A percentile compares a stretch with the other conserved stretches of the same genome.
Evolutionary conservation across 441 rosid genomes (phyloP).

Genomic region (Pelargonium fulgidum): DNA sequence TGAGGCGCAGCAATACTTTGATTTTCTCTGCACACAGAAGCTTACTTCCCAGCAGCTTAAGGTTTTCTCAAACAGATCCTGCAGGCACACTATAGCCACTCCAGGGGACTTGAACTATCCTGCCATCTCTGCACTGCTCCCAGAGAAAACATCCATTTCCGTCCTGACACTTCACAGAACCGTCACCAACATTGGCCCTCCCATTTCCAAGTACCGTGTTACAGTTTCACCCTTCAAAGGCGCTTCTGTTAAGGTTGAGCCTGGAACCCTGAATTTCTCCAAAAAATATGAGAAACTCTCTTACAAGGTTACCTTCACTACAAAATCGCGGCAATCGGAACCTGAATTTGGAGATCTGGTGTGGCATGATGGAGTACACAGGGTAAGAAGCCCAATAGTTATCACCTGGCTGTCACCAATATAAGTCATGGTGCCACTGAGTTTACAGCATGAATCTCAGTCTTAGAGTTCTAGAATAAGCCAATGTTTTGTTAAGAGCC

Average conservation of each 20-base stretch:
- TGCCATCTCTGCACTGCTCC: conserved; percentile 69
- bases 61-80: conserved; percentile 66
- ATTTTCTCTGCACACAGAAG: conserved; percentile 73
- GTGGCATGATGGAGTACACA: conserved; percentile 74
- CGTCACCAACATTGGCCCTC: conserved; percentile 79
- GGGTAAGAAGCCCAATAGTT: conserved; percentile 72
- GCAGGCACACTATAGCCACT: conserved; percentile 43
- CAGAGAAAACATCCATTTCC: conserved; percentile 36
- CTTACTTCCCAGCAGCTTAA: conserved; percentile 49
- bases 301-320: conserved; percentile 54
- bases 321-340: conserved; percentile 37
- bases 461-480: conserved; percentile 31
- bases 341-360: conserved; percentile 77
- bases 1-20: conserved; percentile 63
- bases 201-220: conserved; percentile 50
- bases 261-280: conserved; percentile 52
- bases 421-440: conserved; percentile 19
- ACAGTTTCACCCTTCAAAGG: conserved; percentile 67
- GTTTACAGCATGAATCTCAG: conserved; percentile 13
- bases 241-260: conserved; percentile 46
- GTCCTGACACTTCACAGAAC: conserved; percentile 46
- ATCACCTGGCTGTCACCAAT: conserved; percentile 57
- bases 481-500: conserved; percentile 21
- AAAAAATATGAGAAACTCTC: conserved; percentile 59
- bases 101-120: conserved; percentile 88